Percentiles rank a stretch among this genome's conserved stretches.
phyloP scores from a whole-genome alignment of 345 rosid species.

The Hibiscus trionum region DNA sequence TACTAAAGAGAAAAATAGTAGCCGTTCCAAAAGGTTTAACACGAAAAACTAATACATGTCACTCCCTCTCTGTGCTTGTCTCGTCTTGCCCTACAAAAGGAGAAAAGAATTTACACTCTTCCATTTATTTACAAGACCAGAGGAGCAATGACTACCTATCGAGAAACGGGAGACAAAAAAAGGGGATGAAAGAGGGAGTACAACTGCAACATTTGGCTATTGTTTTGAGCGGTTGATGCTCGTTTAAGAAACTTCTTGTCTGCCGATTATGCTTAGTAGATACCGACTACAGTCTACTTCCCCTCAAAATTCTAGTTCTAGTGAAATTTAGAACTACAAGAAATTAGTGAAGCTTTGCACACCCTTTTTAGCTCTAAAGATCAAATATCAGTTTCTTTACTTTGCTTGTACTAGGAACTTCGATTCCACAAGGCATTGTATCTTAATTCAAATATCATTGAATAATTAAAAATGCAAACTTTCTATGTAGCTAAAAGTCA shows the following conservation, averaged over 20 bases:
- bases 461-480: neutral
- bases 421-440: neutral
- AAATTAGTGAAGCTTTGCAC: neutral
- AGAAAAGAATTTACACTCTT: conserved; percentile 30
- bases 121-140: conserved; percentile 26
- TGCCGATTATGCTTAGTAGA: neutral
- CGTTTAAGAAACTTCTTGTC: neutral
- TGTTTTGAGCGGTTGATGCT: neutral
- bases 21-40: conserved; percentile 15
- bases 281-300: neutral
- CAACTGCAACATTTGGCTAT: neutral
- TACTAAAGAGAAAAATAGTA: conserved; percentile 8
- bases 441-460: neutral
- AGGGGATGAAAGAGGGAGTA: neutral
- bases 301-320: neutral
- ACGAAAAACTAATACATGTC: conserved; percentile 23
- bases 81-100: conserved; percentile 77
- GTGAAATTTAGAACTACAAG: neutral
- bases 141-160: conserved; percentile 13
- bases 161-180: neutral
- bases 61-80: conserved; percentile 40
- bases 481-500: neutral
- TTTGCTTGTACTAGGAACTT: neutral
- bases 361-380: neutral
- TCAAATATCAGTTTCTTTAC: neutral